A percentile compares a stretch with the other conserved stretches of the same genome.
Evolutionary conservation across 2,329 filamentous ascomycete genomes (phyloP).

Genomic region (Calonectria leucothoes): DNA sequence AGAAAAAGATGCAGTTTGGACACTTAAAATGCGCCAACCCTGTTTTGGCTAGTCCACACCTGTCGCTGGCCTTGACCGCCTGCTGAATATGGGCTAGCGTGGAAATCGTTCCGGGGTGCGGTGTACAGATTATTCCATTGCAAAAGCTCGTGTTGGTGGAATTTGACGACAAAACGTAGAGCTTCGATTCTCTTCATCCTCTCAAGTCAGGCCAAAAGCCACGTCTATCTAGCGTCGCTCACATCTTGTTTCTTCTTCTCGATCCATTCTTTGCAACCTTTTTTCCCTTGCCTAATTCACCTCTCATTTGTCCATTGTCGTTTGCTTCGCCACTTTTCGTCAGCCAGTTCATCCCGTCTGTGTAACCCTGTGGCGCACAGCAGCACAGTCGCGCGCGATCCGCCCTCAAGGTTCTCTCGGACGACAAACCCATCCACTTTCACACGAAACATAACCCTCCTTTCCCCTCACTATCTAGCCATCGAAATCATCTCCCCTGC

Average conservation of each 20-base stretch:
- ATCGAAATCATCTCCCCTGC: not conserved
- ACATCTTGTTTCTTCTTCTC: slow-evolving; percentile 21
- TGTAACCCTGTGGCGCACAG: slow-evolving; percentile 18
- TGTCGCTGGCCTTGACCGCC: slow-evolving; percentile 19
- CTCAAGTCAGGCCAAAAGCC: not conserved
- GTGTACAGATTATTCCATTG: slow-evolving; percentile 19
- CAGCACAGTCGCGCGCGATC: slow-evolving; percentile 5
- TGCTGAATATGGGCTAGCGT: not conserved
- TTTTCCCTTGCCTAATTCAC: not conserved
- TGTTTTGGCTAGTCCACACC: not conserved
- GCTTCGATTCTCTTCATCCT: not conserved
- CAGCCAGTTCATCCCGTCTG: slow-evolving; percentile 13
- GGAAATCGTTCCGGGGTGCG: not conserved
- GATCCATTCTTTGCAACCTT: not conserved
- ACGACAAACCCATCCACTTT: not conserved
- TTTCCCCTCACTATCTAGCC: not conserved
- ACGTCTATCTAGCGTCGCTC: not conserved
- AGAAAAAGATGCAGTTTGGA: slow-evolving; percentile 37
- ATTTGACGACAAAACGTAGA: not conserved
- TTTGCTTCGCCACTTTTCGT: not conserved
- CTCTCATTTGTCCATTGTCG: not conserved
- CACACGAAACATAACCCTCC: not conserved
- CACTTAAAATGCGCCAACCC: not conserved
- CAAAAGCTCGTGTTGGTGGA: slow-evolving; percentile 19
- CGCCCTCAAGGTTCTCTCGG: slow-evolving; percentile 19